phyloP scores from a whole-genome alignment of 345 rosid genomes.

The Euphorbia lathyris region DNA sequence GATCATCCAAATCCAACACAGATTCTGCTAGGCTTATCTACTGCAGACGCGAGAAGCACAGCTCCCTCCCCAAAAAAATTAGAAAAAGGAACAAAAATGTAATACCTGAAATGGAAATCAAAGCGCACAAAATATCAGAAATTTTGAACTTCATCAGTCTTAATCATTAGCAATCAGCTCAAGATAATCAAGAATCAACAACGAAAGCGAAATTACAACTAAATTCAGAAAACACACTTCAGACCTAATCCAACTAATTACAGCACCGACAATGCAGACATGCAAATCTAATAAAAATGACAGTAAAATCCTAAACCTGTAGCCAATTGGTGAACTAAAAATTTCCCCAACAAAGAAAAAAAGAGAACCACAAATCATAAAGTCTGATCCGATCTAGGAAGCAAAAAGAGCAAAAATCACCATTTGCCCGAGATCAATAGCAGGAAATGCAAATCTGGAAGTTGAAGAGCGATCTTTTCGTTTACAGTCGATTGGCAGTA shows the following conservation, averaged over 20 bases:
- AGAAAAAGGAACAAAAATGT: neutral
- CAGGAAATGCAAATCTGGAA: conserved; percentile 6
- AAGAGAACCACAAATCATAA: neutral
- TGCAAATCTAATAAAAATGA: neutral
- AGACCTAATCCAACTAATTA: neutral
- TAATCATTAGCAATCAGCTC: neutral
- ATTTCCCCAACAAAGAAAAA: neutral
- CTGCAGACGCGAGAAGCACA: neutral
- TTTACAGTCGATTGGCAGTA: neutral
- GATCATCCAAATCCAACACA: conserved; percentile 16
- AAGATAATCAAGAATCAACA: neutral
- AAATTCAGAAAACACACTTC: neutral
- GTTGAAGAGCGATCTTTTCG: neutral
- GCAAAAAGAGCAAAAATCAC: neutral
- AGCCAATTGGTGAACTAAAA: neutral
- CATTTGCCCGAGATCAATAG: conserved; percentile 7
- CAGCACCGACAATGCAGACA: conserved; percentile 6
- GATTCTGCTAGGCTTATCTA: conserved; percentile 15
- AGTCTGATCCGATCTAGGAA: conserved; percentile 20
- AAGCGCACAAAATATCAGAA: neutral
- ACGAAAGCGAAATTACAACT: conserved; percentile 5
- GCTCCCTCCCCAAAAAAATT: neutral
- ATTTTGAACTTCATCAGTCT: neutral
- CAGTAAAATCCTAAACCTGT: neutral
- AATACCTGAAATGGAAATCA: conserved; percentile 2